Conservation (phyloP, 768 basidiomycete genomes). For the Suillus fuscotomentosus region DNA sequence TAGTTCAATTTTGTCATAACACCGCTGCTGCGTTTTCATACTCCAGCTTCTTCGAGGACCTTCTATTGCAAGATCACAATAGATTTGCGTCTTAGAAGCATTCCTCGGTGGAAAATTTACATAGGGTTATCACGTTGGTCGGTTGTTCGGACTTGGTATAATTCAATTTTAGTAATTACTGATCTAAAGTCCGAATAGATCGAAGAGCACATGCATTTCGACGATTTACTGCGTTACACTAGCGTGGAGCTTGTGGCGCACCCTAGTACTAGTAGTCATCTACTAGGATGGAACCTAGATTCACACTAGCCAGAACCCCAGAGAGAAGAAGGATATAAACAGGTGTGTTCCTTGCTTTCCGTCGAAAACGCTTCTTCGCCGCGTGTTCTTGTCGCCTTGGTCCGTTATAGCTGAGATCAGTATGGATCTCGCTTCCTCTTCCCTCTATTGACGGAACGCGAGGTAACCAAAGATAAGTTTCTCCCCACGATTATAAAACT, state of each 20-base stretch:
- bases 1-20: constrained; percentile 1
- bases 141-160: background rate
- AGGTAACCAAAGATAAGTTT: constrained; percentile 4
- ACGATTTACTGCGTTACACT: background rate
- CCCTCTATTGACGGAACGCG: constrained; percentile 1
- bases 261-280: too few species aligned
- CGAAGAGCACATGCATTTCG: background rate
- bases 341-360: constrained; percentile 5
- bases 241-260: background rate
- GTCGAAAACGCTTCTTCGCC: constrained; percentile 3
- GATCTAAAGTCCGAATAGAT: background rate
- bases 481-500: constrained; percentile 4
- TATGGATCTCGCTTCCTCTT: constrained; percentile 4
- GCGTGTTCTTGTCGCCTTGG: constrained; percentile 1
- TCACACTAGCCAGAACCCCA: background rate
- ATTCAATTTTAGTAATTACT: too few species aligned
- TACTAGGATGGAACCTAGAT: background rate
- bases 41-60: background rate
- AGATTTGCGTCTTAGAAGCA: background rate
- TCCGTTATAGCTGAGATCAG: constrained; percentile 3
- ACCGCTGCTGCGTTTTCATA: background rate
- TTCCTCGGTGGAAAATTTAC: background rate
- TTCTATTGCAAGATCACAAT: background rate
- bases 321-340: background rate
- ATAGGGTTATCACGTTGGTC: background rate